Evolutionary conservation across 768 basidiomycete genomes (phyloP).

Genomic region (Tephrocybe sp.): DNA sequence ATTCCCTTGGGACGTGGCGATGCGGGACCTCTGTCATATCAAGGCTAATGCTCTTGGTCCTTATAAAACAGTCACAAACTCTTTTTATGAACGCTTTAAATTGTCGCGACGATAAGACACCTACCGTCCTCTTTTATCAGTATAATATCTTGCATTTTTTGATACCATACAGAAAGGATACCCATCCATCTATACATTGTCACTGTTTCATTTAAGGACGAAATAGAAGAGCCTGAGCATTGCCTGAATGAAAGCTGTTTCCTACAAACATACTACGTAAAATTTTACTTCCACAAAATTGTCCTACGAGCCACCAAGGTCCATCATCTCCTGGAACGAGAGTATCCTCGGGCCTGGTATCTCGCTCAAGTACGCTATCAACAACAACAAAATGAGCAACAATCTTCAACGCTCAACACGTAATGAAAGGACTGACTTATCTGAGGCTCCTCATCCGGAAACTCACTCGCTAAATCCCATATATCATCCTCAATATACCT

Average conservation of each 20-base stretch:
- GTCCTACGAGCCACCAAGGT: neutral
- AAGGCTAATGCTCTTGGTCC: conserved; percentile 41
- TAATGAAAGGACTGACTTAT: neutral
- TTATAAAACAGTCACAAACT: conserved; percentile 34
- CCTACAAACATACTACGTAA: too few relatives aligned
- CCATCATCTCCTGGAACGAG: neutral
- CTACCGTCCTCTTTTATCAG: neutral
- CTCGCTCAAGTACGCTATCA: neutral
- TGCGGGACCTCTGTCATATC: conserved; percentile 46
- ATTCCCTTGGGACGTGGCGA: conserved; percentile 52
- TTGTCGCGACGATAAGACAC: conserved; percentile 15
- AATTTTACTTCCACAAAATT: neutral
- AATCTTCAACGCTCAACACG: too few relatives aligned
- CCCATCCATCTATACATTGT: too few relatives aligned
- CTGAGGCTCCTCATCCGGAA: too few relatives aligned
- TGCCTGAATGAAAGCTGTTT: too few relatives aligned
- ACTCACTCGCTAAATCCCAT: neutral
- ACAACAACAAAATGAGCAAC: too few relatives aligned
- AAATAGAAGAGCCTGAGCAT: too few relatives aligned
- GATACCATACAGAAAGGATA: neutral
- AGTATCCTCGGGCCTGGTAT: neutral
- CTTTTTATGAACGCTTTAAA: conserved; percentile 42
- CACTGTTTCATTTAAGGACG: too few relatives aligned
- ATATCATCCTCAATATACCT: neutral
- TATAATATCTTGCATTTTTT: neutral